Conservation (phyloP, 345 rosid genomes). For the Citrus medica region DNA sequence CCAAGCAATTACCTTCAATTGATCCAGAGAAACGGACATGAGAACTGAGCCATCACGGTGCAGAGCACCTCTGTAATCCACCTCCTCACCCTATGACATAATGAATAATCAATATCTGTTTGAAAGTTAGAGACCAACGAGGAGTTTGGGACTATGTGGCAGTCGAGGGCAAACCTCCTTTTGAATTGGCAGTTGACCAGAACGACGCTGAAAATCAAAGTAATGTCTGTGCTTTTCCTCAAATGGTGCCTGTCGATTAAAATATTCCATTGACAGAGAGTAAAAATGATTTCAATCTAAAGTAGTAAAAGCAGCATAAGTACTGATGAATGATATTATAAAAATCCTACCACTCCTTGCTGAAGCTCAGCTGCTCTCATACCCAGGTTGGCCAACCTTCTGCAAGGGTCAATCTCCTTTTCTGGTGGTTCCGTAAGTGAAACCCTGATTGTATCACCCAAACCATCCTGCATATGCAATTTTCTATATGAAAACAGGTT, state of each 20-base stretch:
- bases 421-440: constrained; percentile 95
- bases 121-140: background rate
- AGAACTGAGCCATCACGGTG: constrained; percentile 99
- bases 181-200: constrained; percentile 86
- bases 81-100: constrained; percentile 75
- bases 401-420: constrained; percentile 97
- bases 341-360: constrained; percentile 85
- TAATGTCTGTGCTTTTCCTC: constrained; percentile 93
- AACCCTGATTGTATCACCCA: constrained; percentile 97
- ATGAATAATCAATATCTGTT: constrained; percentile 11
- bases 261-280: constrained; percentile 3
- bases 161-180: constrained; percentile 64
- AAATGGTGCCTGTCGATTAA: constrained; percentile 68
- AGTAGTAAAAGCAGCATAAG: constrained; percentile 7
- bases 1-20: constrained; percentile 55
- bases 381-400: constrained; percentile 86
- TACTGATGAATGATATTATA: constrained; percentile 3
- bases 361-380: constrained; percentile 74
- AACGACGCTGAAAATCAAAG: constrained; percentile 81
- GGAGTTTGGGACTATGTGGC: no score
- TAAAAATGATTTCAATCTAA: constrained; percentile 3
- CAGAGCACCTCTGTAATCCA: constrained; percentile 88
- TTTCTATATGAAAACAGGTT: background rate
- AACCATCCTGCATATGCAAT: constrained; percentile 71
- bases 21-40: constrained; percentile 77